Evolutionary conservation across 768 basidiomycete genomes (phyloP).

Genomic region (Boletus pseudo-olivaceus): DNA sequence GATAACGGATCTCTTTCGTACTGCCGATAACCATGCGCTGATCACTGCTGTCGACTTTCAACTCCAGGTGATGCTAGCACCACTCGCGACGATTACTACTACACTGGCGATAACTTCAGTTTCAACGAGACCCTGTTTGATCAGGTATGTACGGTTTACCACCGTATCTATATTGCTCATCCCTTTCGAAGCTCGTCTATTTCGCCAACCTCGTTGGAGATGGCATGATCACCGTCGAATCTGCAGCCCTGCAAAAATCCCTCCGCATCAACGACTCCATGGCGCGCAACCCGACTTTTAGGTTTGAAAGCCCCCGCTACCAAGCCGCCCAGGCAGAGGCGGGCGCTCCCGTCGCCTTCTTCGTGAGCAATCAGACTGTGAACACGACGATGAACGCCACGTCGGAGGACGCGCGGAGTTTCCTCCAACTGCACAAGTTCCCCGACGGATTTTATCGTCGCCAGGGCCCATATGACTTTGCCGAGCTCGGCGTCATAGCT

Average conservation of each 20-base stretch:
- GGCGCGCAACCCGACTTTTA: conserved; percentile 21
- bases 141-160: background rate
- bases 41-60: background rate
- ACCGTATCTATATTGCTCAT: background rate
- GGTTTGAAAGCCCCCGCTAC: conserved; percentile 20
- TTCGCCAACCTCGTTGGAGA: conserved; percentile 20
- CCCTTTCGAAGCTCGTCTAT: conserved; percentile 7
- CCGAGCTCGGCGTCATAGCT: conserved; percentile 2
- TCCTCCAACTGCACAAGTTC: conserved; percentile 17
- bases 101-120: conserved; percentile 18
- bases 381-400: conserved; percentile 15
- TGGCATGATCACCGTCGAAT: conserved; percentile 20
- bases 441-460: conserved; percentile 21
- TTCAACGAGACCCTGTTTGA: conserved; percentile 27
- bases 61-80: conserved; percentile 23
- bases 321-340: conserved; percentile 21
- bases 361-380: conserved; percentile 15
- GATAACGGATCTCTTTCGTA: background rate
- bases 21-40: background rate
- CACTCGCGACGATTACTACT: conserved; percentile 23
- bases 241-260: conserved; percentile 18
- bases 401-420: conserved; percentile 17
- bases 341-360: conserved; percentile 25
- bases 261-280: conserved; percentile 27
- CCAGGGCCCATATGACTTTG: conserved; percentile 9